Conservation (phyloP, 495 filamentous ascomycete genomes). For the Penicillium crystallinum region DNA sequence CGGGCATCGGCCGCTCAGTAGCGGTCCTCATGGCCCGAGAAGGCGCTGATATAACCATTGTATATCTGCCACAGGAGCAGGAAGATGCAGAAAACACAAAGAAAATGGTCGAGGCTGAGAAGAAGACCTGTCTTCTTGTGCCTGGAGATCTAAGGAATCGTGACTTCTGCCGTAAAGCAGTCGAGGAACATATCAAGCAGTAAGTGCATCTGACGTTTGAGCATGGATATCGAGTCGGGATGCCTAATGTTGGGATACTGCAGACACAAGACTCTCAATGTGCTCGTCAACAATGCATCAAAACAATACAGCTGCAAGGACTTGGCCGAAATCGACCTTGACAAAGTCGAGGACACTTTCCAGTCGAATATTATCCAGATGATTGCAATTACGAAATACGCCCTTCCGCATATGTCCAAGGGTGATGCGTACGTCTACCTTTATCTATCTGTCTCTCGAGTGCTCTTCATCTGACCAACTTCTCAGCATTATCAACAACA, state of each 20-base stretch:
- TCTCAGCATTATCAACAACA: slow-evolving; percentile 54
- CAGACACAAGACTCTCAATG: slow-evolving; percentile 45
- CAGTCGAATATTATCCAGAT: slow-evolving; percentile 56
- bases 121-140: slow-evolving; percentile 40
- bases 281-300: slow-evolving; percentile 59
- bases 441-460: not conserved
- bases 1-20: slow-evolving; percentile 50
- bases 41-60: slow-evolving; percentile 51
- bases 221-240: not conserved
- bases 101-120: slow-evolving; percentile 20
- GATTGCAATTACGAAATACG: slow-evolving; percentile 57
- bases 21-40: slow-evolving; percentile 54
- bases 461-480: slow-evolving; percentile 1
- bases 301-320: slow-evolving; percentile 52
- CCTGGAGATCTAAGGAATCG: slow-evolving; percentile 45
- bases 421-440: slow-evolving; percentile 35
- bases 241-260: not conserved
- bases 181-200: slow-evolving; percentile 46
- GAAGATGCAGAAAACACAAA: slow-evolving; percentile 51
- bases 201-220: slow-evolving; percentile 7
- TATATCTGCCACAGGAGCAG: slow-evolving; percentile 51
- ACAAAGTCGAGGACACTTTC: slow-evolving; percentile 49
- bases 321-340: slow-evolving; percentile 47
- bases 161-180: slow-evolving; percentile 40
- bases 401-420: slow-evolving; percentile 50